Base-by-base conservation (phyloP, 2,329 filamentous ascomycete species). In the Bipolaris cookei region DNA sequence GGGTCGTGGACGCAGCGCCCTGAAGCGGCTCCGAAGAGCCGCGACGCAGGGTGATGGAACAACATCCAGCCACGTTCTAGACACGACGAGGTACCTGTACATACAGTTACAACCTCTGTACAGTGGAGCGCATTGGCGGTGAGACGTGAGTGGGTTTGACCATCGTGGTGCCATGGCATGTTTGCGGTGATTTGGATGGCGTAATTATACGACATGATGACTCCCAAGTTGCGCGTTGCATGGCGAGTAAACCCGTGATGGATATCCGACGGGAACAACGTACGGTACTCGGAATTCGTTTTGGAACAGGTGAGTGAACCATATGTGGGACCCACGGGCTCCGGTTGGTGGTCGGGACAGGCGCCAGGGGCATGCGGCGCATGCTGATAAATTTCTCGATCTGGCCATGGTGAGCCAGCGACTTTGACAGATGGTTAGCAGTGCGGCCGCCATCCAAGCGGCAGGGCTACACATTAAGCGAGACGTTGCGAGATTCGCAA, bases 401-500 rank as follows among this genome's bases (percentile, higher is more conserved):
- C 13, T 35, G 21, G 62, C 61, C 56, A 37, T 21, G 14, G 18
- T 45, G 42, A 51, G 45, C 47, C 44, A 44, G 20, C 32, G 34
- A 16, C 20, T 46, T 51, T 51, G 49, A 32, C 49, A 47, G 38
- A 64, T 63, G 46, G 52, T 39, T 25, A 49, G 44, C 51, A 52
- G 23, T 13, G 46, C 47, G 47, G 38, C 53, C 47, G 28, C 39
- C 39, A 58, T 54, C 25, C 44, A 47, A 51, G 54, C 48, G 53
- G 56, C 44, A 50, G 32, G 57, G 48, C 58, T 57, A 30, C 28
- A 30, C 1, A 58, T 55, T 64, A 70, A 65, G 66, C 71, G 62
- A 71, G 52, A 49, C 51, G 70, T 70, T 57, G 67, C 68, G 62
- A 65, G 59, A 61, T 63, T 57, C 46, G 42, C 48, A 49, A 44